Evolutionary conservation across 2,329 filamentous ascomycete genomes (phyloP), one percentile per base, ranked within the genome.

Genomic region (Diaporthe citrichinensis): DNA sequence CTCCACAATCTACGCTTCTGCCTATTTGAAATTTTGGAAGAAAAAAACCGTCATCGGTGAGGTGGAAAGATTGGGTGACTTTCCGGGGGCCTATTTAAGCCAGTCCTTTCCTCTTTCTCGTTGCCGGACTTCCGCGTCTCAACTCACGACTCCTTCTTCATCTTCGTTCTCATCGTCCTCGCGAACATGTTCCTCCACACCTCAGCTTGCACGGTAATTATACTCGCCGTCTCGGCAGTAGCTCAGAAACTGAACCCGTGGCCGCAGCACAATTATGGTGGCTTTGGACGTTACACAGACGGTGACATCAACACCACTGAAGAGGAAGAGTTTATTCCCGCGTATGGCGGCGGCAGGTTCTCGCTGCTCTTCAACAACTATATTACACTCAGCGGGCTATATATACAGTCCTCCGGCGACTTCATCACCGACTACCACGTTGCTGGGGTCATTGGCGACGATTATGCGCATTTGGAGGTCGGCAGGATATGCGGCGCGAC

Each of bases 401-500:
- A 67, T 9, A 67, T 67, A 3, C 61, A n/a, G 44, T 67, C 41
- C 28, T 2, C 61, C 10, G 20, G 44, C 28, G 61, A 67, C 61
- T 49, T 67, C 28, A 67, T 67, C 12, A 49, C 41, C 61, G 41
- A 67, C 41, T 67, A 67, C 41, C 2, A 8, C 17, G 41, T 49
- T 12, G 8, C 17, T 2, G 61, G 25, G 1, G 20, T n/a, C 61
- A n/a, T 67, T 34, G 41, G 28, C 20, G 20, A 10, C 9, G 20
- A 34, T 3, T 36, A 14, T 10, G 41, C 25, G 28, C 4, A 15
- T 1, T 25, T 67, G 61, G 25, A 49, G 2, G 28, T 67, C 6
- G 61, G 61, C 61, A 49, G 61, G 61, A 17, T 67, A n/a, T 67
- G 61, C 28, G 44, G 28, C 61, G 41, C 61, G 28, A 67, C 41